Evolutionary conservation across 495 filamentous ascomycete genomes (phyloP), one percentile per base, ranked within the genome.

Genomic region (Alectoria sarmentosa): DNA sequence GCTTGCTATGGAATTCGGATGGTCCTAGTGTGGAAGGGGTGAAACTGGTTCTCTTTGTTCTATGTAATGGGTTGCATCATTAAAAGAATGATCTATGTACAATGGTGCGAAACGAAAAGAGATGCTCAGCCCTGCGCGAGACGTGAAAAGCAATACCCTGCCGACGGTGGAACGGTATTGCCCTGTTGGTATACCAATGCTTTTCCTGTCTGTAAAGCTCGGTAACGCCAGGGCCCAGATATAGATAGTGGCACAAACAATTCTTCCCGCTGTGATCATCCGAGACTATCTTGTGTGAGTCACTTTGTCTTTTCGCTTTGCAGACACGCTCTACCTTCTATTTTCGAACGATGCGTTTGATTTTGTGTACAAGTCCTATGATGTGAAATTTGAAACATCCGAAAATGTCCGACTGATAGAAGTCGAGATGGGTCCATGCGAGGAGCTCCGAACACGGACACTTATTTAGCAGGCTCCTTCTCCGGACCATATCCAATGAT

Each of bases 151-250:
- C 11, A 15, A 54, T 54, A 28, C 49, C 17, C 19, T 32, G 14
- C 28, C 49, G 14, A 54, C 26, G 49, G 26, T 2, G 28, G 19
- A 54, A 14, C 5, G 5, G 21, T 15, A 32, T 15, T 54, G 15
- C 32, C 49, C 49, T 54, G 26, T 28, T 54, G 26, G 49, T 54
- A 54, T 54, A 54, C 23, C 26, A 54, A 26, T 49, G 46, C 46
- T 28, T 46, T 8, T 19, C n/a, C 2, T 49, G 11, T 14, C 46
- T 49, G 14, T 13, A 15, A 26, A 1, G 23, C 46, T 49, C 28
- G 26, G 44, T 48, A 49, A 49, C 23, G 46, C 46, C 46, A 28
- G n/a, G 9, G 10, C 46, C 46, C 23, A 28, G 46, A 23, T 28
- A 49, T 13, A 49, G 9, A 14, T 54, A 54, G 49, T 54, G 15